Conservation (phyloP, 805 yeast species). For the Yarrowia alimentaria region DNA sequence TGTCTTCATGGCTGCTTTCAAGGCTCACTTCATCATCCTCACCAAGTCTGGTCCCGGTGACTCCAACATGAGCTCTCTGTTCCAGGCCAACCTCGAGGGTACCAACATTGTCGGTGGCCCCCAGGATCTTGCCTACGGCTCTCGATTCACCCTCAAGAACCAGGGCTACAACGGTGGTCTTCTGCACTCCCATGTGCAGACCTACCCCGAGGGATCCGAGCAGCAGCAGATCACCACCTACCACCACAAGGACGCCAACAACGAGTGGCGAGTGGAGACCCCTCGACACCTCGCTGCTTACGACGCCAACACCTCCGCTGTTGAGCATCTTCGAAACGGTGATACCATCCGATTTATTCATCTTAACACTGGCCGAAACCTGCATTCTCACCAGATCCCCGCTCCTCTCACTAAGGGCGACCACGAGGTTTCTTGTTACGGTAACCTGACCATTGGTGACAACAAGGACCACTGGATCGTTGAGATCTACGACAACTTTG, state of each 20-base stretch:
- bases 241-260: constrained; percentile 83
- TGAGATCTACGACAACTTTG: constrained; percentile 59
- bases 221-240: constrained; percentile 96
- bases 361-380: constrained; percentile 62
- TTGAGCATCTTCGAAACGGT: constrained; percentile 53
- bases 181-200: constrained; percentile 83
- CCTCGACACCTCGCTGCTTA: constrained; percentile 33
- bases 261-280: constrained; percentile 63
- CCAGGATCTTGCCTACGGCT: constrained; percentile 60
- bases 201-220: constrained; percentile 85
- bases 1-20: constrained; percentile 72
- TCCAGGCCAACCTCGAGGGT: constrained; percentile 81
- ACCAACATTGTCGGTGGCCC: constrained; percentile 67
- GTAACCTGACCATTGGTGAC: constrained; percentile 70
- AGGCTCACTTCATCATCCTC: constrained; percentile 73
- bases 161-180: constrained; percentile 71
- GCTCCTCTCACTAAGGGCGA: constrained; percentile 68
- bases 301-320: constrained; percentile 37
- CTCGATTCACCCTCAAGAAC: constrained; percentile 61
- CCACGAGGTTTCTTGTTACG: constrained; percentile 88
- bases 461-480: constrained; percentile 85
- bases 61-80: constrained; percentile 81
- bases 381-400: constrained; percentile 77
- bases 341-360: constrained; percentile 72
- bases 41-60: constrained; percentile 89